Evolutionary conservation across 163 green algal species (phyloP).

Genomic region (Scenedesmus sp.): DNA sequence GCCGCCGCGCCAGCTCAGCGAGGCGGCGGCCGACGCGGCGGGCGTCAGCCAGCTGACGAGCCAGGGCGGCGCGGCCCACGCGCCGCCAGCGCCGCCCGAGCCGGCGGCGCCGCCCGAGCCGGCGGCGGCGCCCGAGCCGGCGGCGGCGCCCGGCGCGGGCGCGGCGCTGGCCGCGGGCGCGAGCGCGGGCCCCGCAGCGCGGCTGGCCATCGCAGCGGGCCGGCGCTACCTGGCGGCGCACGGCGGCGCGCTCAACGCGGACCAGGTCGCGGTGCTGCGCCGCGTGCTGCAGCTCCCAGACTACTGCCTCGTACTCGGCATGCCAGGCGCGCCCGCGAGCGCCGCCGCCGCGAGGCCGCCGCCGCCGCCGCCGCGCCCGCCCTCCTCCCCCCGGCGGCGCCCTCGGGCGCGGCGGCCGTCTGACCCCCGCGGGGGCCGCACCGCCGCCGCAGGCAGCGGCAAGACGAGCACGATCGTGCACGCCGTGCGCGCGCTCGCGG

Average conservation of each 20-base stretch:
- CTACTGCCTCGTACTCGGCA: constrained; percentile 89
- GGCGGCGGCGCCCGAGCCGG: too few relatives aligned
- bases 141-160: too few relatives aligned
- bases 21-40: too few relatives aligned
- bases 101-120: too few relatives aligned
- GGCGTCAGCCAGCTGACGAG: too few relatives aligned
- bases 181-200: background rate
- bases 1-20: constrained; percentile 51
- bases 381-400: too few relatives aligned
- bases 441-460: constrained; percentile 72
- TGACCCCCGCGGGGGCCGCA: too few relatives aligned
- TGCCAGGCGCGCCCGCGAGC: constrained; percentile 60
- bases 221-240: constrained; percentile 16
- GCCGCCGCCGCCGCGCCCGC: too few relatives aligned
- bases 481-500: constrained; percentile 68
- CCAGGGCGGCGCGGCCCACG: too few relatives aligned
- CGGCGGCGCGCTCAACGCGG: constrained; percentile 65
- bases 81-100: too few relatives aligned
- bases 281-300: constrained; percentile 58
- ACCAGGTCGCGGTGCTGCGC: constrained; percentile 75
- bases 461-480: constrained; percentile 92
- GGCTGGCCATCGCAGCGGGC: background rate
- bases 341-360: too few relatives aligned
- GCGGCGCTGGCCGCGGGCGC: background rate
- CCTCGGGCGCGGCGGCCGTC: too few relatives aligned